Evolutionary conservation across 305 asterid species (phyloP).

Genomic region (Fraxinus platypoda): DNA sequence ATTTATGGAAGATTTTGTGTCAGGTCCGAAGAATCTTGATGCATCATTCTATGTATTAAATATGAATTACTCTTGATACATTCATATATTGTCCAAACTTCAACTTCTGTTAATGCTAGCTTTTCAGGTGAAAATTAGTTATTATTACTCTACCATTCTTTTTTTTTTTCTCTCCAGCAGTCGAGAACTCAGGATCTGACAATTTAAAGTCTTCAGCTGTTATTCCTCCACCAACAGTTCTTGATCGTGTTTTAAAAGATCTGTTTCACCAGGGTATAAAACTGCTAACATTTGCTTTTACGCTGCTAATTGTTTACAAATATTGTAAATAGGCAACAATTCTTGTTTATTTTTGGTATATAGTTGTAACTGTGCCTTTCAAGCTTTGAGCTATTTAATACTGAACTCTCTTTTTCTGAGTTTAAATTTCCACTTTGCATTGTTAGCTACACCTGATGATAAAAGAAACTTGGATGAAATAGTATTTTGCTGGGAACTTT

Average conservation of each 20-base stretch:
- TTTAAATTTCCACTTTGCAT: not conserved
- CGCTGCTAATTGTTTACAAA: constrained; percentile 14
- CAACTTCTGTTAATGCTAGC: constrained; percentile 12
- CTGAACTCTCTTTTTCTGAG: not conserved
- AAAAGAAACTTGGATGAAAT: not conserved
- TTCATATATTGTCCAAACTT: not conserved
- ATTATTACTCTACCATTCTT: constrained; percentile 1
- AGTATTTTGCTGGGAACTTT: not conserved
- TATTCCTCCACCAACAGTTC: constrained; percentile 98
- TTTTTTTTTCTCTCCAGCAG: constrained; percentile 23
- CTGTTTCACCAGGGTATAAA: constrained; percentile 75
- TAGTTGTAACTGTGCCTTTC: constrained; percentile 19
- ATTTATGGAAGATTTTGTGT: constrained; percentile 88
- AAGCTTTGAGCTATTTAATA: not conserved
- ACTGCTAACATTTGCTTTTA: not conserved
- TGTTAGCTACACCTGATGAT: constrained; percentile 5
- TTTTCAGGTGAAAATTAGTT: not conserved
- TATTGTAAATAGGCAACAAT: constrained; percentile 7
- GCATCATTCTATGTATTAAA: constrained; percentile 11
- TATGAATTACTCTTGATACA: constrained; percentile 6
- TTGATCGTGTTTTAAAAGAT: constrained; percentile 95
- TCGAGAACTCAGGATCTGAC: constrained; percentile 63
- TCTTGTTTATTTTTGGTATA: not conserved
- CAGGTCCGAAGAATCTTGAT: constrained; percentile 51
- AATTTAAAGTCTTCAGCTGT: constrained; percentile 70